Conservation (phyloP, 345 rosid genomes). For the Ceriops decandra region DNA sequence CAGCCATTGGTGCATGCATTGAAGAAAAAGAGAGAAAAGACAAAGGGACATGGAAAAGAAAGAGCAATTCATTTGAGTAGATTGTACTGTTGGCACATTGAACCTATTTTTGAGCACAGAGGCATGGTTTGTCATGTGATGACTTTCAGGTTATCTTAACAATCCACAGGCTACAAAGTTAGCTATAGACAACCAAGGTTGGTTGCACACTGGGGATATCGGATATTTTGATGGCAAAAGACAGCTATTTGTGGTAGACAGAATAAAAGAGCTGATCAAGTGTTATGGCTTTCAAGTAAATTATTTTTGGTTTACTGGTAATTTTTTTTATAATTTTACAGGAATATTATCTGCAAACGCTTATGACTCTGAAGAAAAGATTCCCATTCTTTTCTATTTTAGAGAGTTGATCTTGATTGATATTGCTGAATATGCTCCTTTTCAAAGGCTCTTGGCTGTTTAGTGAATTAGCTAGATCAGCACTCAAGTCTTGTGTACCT, state of each 20-base stretch:
- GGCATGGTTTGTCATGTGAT: not conserved
- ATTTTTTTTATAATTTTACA: too few species aligned
- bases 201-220: conserved; percentile 87
- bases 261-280: conserved; percentile 84
- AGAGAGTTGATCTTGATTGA: not conserved
- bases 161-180: conserved; percentile 69
- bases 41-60: not conserved
- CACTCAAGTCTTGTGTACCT: not conserved
- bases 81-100: not conserved
- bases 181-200: conserved; percentile 67
- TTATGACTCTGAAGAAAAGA: too few species aligned
- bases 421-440: not conserved
- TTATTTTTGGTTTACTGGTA: not conserved
- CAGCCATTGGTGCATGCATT: not conserved
- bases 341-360: too few species aligned
- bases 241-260: conserved; percentile 64
- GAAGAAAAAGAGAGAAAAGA: not conserved
- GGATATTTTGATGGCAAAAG: conserved; percentile 81
- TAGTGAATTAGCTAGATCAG: not conserved
- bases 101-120: not conserved
- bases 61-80: not conserved
- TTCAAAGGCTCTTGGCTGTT: not conserved
- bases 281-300: conserved; percentile 84
- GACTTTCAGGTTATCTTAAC: conserved; percentile 60
- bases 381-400: not conserved